phyloP scores from a whole-genome alignment of 805 yeast genomes.

The Tetrapisispora nanseiensis region DNA sequence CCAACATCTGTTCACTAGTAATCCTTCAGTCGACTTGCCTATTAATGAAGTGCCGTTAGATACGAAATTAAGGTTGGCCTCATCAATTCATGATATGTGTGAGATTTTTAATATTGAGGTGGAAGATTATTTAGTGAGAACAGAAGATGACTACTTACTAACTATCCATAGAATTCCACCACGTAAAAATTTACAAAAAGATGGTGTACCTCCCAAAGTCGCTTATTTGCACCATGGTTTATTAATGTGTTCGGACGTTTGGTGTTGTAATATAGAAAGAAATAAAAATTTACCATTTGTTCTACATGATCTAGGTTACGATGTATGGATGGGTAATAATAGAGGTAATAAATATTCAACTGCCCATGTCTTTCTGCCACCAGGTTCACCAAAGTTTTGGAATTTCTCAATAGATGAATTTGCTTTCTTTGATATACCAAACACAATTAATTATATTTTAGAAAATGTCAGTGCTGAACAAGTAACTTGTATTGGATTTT shows the following conservation, averaged over 20 bases:
- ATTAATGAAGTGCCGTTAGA: slow-evolving; percentile 14
- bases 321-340: slow-evolving; percentile 91
- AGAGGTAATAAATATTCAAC: slow-evolving; percentile 88
- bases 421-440: slow-evolving; percentile 84
- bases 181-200: slow-evolving; percentile 17
- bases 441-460: slow-evolving; percentile 65
- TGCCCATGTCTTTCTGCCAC: slow-evolving; percentile 48
- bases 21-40: neutral
- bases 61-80: slow-evolving; percentile 28
- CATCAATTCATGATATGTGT: slow-evolving; percentile 56
- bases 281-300: slow-evolving; percentile 59
- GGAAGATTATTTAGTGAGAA: slow-evolving; percentile 69
- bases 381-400: slow-evolving; percentile 55
- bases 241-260: slow-evolving; percentile 78
- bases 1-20: neutral
- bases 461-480: slow-evolving; percentile 34
- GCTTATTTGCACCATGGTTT: slow-evolving; percentile 88
- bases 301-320: slow-evolving; percentile 74
- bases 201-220: slow-evolving; percentile 30
- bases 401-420: slow-evolving; percentile 85
- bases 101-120: slow-evolving; percentile 54
- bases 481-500: slow-evolving; percentile 74
- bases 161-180: slow-evolving; percentile 64
- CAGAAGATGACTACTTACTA: slow-evolving; percentile 67
- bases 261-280: slow-evolving; percentile 47